Evolutionary conservation across 1,284 basidiomycete genomes (phyloP), one percentile per base, ranked within the genome.

Genomic region (Boletus sp.): DNA sequence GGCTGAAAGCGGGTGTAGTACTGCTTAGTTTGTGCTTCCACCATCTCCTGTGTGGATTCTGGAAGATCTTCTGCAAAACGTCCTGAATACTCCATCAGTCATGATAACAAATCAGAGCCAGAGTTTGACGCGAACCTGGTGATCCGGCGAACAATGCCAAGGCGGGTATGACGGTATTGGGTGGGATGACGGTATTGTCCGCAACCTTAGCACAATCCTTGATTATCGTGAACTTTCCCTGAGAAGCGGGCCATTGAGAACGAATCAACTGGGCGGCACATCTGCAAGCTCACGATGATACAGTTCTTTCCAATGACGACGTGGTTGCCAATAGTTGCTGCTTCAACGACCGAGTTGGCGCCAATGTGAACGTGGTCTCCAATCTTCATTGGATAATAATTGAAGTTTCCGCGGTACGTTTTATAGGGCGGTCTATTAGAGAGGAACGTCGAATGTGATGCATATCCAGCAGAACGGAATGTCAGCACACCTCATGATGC

Each of bases 311-410:
- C 95, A 52, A 99, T 96, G 61, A 94, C 85, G 32, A 98, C 94
- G 57, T 94, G 85, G 61, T 86, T 91, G 1, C 96, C 96, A 27
- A 99, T 92, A 2, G 85, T 88, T 0, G 94, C 94, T 1, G 96
- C 95, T 70, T 99, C 94, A 13, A 99, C 80, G 44, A 99, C 82
- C 25, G 82, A 83, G 51, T 83, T 81, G 14, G 87, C 80, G 5
- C 95, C 96, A 41, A 99, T 91, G 52, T 93, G 86, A 22, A 98
- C 95, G 64, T 91, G 86, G 69, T 99, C 94, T 2, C 92, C 91
- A 23, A 99, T 84, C 66, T 95, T 94, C 83, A 97, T 91, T 2
- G 96, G 95, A 62, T 98, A 97, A 69, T 96, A 98, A 58, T 96
- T 97, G 77, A 96, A 97, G 50, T 84, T 82, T 43, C 90, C 90